These are phyloP conservation scores for Hypoxylon sp. DNA, from an alignment of 2,329 filamentous ascomycete genomes.

Conservation along the genomic window DNA sequence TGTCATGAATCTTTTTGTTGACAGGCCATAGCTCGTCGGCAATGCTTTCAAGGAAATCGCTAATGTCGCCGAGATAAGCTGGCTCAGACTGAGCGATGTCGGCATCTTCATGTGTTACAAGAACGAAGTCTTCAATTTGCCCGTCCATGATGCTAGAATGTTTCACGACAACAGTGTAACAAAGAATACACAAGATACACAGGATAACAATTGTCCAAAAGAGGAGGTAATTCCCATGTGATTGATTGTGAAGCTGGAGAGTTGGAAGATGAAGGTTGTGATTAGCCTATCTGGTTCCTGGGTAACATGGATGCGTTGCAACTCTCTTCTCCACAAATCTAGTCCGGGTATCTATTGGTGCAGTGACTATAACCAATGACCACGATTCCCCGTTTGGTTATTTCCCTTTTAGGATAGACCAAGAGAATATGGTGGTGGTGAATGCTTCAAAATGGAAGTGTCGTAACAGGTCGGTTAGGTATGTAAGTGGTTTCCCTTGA, in stretches of 20 bases:
- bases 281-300: slow-evolving; percentile 27
- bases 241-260: slow-evolving; percentile 20
- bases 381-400: too few species aligned
- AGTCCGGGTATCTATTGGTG: slow-evolving; percentile 6
- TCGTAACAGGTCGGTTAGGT: too few species aligned
- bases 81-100: slow-evolving; percentile 23
- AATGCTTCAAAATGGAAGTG: too few species aligned
- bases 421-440: too few species aligned
- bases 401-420: slow-evolving; percentile 18
- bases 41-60: slow-evolving; percentile 50
- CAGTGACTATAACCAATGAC: too few species aligned
- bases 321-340: not conserved
- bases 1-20: slow-evolving; percentile 60
- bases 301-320: not conserved
- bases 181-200: too few species aligned
- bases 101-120: slow-evolving; percentile 40
- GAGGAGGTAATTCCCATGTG: slow-evolving; percentile 14
- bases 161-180: too few species aligned
- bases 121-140: slow-evolving; percentile 42
- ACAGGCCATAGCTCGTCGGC: slow-evolving; percentile 53
- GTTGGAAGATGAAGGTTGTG: slow-evolving; percentile 6
- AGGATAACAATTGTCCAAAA: not conserved
- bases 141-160: slow-evolving; percentile 34
- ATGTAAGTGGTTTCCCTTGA: too few species aligned
- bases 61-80: slow-evolving; percentile 48